Evolutionary conservation across 148 eudicot genomes (phyloP), one percentile per base, ranked within the genome.

Genomic region (Limonium bicolor): DNA sequence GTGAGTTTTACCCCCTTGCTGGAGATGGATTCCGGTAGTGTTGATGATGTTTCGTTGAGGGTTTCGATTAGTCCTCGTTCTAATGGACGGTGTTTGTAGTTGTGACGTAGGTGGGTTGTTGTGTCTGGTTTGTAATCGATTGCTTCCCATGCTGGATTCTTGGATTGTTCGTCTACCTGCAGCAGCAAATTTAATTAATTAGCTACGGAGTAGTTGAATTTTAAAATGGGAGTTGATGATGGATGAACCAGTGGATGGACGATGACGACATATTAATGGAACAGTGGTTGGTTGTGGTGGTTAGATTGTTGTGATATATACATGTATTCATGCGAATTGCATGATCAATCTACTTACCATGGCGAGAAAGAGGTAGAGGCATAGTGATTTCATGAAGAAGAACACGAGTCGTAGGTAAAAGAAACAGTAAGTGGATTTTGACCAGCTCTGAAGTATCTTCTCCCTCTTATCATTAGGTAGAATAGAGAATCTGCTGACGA

Each of bases 61-160:
- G 77, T 77, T 62, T 80, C 88, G 3, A 80, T 44, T 1, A 76
- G 38, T 4, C 88, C 82, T 24, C 59, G 67, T 16, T 80, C 63
- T 4, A 79, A 68, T 2, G 79, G 82, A 26, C 82, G 35, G 12
- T 70, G 35, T 48, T 66, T 46, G 7, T 48, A 28, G 10, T 30
- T 12, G 0, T 24, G 40, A 17, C 27, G 20, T 6, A 31, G 21
- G 17, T 46, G 13, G 27, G 39, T 63, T 10, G 27, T 51, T 1
- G 38, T 45, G 37, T 69, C 71, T 5, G 63, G 62, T 31, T 64
- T 28, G 39, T 76, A 80, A 20, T 63, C 80, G 6, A 80, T 73
- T 32, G 83, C 84, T 50, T 80, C 59, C 84, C 84, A 80, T 45
- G 73, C 53, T 10, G 65, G 71, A 45, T 80, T 80, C 8, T 51